Percentiles rank a stretch among this genome's conserved stretches.
These are phyloP conservation scores for Symbiodinium pilosum DNA, from an alignment of 73 alveolate genomes.

Conservation along the genomic window DNA sequence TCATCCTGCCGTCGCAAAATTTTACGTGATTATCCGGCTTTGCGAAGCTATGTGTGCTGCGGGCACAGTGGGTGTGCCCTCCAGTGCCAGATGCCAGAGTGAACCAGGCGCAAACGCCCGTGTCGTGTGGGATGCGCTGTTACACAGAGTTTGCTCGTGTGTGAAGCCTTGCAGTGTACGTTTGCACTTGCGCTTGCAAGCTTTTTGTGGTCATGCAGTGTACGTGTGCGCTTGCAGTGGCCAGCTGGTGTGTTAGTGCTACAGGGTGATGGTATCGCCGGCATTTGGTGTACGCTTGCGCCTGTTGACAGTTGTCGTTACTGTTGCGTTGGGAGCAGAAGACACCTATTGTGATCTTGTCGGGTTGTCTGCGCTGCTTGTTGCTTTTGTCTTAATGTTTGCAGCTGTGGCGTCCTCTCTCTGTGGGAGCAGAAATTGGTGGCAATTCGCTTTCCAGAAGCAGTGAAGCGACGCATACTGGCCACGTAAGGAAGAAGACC, in stretches of 20 bases:
- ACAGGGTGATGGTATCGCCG: neutral
- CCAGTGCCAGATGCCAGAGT: neutral
- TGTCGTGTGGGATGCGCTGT: neutral
- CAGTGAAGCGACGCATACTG: too few relatives aligned
- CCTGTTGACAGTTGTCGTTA: neutral
- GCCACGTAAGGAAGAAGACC: too few relatives aligned
- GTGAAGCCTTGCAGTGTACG: neutral
- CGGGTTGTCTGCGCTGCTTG: too few relatives aligned
- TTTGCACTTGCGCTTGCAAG: neutral
- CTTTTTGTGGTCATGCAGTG: neutral
- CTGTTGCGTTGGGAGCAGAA: neutral
- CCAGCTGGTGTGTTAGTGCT: neutral
- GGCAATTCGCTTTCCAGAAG: too few relatives aligned
- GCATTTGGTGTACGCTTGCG: neutral
- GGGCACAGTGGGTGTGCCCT: neutral
- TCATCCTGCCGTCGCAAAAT: neutral
- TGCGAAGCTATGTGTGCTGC: neutral
- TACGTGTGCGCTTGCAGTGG: neutral
- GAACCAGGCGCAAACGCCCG: neutral
- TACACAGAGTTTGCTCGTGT: neutral
- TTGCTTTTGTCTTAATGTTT: too few relatives aligned
- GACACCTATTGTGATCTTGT: too few relatives aligned
- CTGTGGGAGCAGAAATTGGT: too few relatives aligned
- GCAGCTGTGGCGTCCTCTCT: neutral
- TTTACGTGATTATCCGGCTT: neutral